Conservation (phyloP, 257 asterid species). For the Nyctanthes arbortristis region DNA sequence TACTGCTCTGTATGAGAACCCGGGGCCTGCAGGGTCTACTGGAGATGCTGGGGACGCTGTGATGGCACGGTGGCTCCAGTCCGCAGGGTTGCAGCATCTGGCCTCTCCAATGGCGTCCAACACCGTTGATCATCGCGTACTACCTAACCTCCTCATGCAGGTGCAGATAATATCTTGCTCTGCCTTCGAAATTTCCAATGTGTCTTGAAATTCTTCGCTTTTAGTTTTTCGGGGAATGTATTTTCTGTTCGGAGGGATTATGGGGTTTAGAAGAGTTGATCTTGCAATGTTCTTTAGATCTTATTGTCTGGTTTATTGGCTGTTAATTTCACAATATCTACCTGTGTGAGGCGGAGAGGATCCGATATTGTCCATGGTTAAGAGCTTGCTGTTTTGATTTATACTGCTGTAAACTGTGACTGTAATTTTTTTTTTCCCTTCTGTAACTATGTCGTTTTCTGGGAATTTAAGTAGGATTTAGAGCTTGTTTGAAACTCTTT, state of each 20-base stretch:
- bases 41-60: constrained; percentile 96
- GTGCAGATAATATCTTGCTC: constrained; percentile 30
- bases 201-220: neutral
- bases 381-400: constrained; percentile 10
- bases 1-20: constrained; percentile 88
- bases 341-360: neutral
- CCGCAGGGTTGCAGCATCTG: constrained; percentile 99
- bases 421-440: neutral
- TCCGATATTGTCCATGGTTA: neutral
- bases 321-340: neutral
- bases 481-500: too few species aligned
- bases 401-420: constrained; percentile 2
- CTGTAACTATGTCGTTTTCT: neutral
- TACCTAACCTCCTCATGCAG: constrained; percentile 85
- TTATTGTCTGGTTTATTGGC: constrained; percentile 9
- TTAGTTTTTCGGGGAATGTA: neutral
- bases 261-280: constrained; percentile 1
- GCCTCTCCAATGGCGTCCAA: constrained; percentile 86
- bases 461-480: neutral
- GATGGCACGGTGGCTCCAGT: constrained; percentile 98
- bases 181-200: neutral
- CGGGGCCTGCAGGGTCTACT: constrained; percentile 63
- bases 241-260: constrained; percentile 6
- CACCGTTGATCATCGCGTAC: constrained; percentile 71
- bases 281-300: constrained; percentile 1